Conservation (phyloP, 768 basidiomycete genomes). For the Porpolomopsis calyptriformis region DNA sequence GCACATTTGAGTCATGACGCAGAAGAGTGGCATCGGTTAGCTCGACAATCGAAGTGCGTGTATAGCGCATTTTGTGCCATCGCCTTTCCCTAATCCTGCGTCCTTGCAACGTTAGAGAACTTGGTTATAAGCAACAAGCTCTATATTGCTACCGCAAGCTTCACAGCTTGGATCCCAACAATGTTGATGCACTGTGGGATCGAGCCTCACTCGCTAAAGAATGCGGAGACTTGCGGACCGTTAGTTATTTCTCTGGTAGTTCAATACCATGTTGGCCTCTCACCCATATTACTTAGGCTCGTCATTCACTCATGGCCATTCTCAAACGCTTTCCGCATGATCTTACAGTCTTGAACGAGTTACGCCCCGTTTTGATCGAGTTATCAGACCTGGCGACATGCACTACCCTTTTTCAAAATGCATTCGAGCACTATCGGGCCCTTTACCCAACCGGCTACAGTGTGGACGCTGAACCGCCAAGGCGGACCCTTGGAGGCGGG, state of each 20-base stretch:
- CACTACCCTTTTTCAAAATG: slow-evolving; percentile 55
- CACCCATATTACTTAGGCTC: slow-evolving; percentile 31
- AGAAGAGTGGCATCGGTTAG: slow-evolving; percentile 83
- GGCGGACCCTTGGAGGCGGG: slow-evolving; percentile 33
- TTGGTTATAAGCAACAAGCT: slow-evolving; percentile 74
- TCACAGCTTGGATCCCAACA: slow-evolving; percentile 64
- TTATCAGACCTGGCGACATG: slow-evolving; percentile 57
- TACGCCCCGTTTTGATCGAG: slow-evolving; percentile 69
- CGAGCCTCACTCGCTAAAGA: slow-evolving; percentile 73
- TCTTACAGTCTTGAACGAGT: slow-evolving; percentile 64
- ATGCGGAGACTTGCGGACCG: slow-evolving; percentile 58
- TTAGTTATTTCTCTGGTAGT: slow-evolving; percentile 22
- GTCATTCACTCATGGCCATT: slow-evolving; percentile 55
- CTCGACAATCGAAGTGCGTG: slow-evolving; percentile 55
- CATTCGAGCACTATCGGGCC: slow-evolving; percentile 58
- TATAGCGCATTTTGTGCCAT: too few species aligned
- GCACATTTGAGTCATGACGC: slow-evolving; percentile 78
- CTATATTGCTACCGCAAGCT: slow-evolving; percentile 87
- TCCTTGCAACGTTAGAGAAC: slow-evolving; percentile 31
- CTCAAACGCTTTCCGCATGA: slow-evolving; percentile 73
- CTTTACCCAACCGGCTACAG: slow-evolving; percentile 35
- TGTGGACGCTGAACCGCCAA: slow-evolving; percentile 19
- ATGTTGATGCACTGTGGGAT: slow-evolving; percentile 85
- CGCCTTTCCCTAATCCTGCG: not conserved
- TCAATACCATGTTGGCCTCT: not conserved